phyloP scores from a whole-genome alignment of 305 asterid genomes.

The Withania somnifera region DNA sequence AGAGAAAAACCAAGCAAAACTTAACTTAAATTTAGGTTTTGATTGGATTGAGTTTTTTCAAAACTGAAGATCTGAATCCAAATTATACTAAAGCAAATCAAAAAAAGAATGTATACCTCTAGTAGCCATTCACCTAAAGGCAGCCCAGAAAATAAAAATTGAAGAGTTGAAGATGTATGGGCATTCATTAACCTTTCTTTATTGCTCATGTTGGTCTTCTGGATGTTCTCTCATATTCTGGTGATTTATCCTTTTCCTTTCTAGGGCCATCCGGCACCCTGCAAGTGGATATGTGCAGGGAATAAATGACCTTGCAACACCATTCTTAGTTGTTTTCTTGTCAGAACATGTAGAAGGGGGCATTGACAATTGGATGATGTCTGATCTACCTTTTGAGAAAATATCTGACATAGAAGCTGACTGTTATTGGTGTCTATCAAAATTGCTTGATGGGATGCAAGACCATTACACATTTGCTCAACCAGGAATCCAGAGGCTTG shows the following conservation, averaged over 20 bases:
- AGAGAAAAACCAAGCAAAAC: not conserved
- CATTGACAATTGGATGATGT: slow-evolving; percentile 63
- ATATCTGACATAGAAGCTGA: slow-evolving; percentile 84
- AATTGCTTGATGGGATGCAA: slow-evolving; percentile 98
- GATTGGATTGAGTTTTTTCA: not conserved
- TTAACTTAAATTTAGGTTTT: not conserved
- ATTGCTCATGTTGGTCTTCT: not conserved
- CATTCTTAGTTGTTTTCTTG: slow-evolving; percentile 84
- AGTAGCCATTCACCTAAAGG: not conserved
- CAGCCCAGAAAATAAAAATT: not conserved
- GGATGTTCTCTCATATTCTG: not conserved
- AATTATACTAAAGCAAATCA: not conserved
- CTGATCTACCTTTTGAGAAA: slow-evolving; percentile 57
- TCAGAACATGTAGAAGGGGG: slow-evolving; percentile 79
- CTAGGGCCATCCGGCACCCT: slow-evolving; percentile 97
- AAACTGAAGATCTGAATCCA: not conserved
- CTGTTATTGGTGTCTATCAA: slow-evolving; percentile 93
- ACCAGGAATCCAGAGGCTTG: slow-evolving; percentile 96
- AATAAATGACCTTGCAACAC: slow-evolving; percentile 91
- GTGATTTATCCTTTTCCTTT: slow-evolving; percentile 7
- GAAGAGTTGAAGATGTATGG: not conserved
- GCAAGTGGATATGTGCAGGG: slow-evolving; percentile 99
- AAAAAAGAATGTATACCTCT: not conserved
- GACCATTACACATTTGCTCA: slow-evolving; percentile 99
- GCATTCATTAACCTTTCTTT: not conserved